Conservation (phyloP, 768 basidiomycete genomes). For the Hygrocybe coccinea region DNA sequence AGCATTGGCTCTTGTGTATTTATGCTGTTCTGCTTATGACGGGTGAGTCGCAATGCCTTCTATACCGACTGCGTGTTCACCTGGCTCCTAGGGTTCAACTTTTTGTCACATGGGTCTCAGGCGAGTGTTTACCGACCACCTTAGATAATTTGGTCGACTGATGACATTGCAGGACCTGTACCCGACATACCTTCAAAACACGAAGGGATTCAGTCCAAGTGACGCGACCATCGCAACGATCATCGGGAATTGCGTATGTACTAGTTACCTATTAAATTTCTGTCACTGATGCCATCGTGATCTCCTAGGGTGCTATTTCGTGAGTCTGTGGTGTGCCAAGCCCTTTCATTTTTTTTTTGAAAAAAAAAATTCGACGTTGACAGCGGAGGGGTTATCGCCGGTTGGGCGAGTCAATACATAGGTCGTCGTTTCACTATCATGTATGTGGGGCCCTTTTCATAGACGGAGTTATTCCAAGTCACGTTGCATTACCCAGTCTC, state of each 20-base stretch:
- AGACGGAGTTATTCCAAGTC: slow-evolving; percentile 4
- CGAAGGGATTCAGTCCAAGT: slow-evolving; percentile 56
- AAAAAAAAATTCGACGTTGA: not conserved
- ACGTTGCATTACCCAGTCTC: slow-evolving; percentile 30
- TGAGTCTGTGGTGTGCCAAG: slow-evolving; percentile 13
- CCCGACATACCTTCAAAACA: slow-evolving; percentile 64
- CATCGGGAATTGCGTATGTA: slow-evolving; percentile 62
- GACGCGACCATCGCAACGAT: slow-evolving; percentile 72
- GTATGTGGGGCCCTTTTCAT: slow-evolving; percentile 25
- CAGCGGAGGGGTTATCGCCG: slow-evolving; percentile 69
- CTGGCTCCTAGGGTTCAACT: slow-evolving; percentile 55
- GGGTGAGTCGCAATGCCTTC: slow-evolving; percentile 26
- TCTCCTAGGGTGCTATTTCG: slow-evolving; percentile 41
- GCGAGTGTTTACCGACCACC: slow-evolving; percentile 23
- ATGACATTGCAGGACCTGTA: slow-evolving; percentile 54
- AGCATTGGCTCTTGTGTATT: slow-evolving; percentile 77
- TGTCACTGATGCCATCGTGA: not conserved
- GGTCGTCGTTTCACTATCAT: slow-evolving; percentile 83
- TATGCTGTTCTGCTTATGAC: slow-evolving; percentile 84
- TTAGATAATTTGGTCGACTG: not conserved
- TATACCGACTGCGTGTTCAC: not conserved
- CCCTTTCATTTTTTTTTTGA: not conserved
- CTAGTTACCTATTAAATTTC: not conserved
- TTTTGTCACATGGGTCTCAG: slow-evolving; percentile 70
- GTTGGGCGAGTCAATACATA: slow-evolving; percentile 66